Evolutionary conservation across 768 basidiomycete species (phyloP).

Genomic region (Pholiota conissans): DNA sequence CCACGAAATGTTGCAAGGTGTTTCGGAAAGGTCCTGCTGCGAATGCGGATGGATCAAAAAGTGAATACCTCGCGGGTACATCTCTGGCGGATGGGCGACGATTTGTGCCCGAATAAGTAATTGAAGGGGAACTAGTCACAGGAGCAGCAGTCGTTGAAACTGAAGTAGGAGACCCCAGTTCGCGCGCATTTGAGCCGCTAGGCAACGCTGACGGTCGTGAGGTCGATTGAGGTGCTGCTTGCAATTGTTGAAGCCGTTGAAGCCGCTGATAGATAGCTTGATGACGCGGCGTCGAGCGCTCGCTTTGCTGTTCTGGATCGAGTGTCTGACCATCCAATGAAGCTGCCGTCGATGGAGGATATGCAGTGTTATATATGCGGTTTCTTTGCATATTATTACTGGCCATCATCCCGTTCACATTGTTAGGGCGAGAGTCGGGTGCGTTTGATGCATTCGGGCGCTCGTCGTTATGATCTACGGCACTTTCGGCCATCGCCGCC

Average conservation of each 20-base stretch:
- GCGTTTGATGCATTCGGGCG: no score
- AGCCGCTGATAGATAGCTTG: no score
- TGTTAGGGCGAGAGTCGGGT: background rate
- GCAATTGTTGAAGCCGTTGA: no score
- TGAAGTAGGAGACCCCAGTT: background rate
- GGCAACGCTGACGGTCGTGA: background rate
- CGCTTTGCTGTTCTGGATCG: background rate
- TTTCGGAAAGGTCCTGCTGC: slow-evolving; percentile 49
- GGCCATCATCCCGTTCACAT: background rate
- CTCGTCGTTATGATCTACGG: no score
- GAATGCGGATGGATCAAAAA: slow-evolving; percentile 33
- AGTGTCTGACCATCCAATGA: background rate
- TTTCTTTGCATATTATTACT: background rate
- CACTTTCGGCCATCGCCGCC: background rate
- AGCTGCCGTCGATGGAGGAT: background rate
- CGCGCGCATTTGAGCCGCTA: background rate
- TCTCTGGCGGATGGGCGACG: background rate
- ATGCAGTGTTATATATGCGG: no score
- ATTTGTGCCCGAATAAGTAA: background rate
- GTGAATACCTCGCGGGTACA: background rate
- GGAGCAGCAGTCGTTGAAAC: background rate
- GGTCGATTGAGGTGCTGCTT: background rate
- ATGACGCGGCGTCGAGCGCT: background rate
- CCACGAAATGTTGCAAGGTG: slow-evolving; percentile 39
- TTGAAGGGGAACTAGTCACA: background rate